A percentile compares a stretch with the other conserved stretches of the same genome.
Evolutionary conservation across 495 filamentous ascomycete genomes (phyloP).

Genomic region (Hypoxylon fuscum): DNA sequence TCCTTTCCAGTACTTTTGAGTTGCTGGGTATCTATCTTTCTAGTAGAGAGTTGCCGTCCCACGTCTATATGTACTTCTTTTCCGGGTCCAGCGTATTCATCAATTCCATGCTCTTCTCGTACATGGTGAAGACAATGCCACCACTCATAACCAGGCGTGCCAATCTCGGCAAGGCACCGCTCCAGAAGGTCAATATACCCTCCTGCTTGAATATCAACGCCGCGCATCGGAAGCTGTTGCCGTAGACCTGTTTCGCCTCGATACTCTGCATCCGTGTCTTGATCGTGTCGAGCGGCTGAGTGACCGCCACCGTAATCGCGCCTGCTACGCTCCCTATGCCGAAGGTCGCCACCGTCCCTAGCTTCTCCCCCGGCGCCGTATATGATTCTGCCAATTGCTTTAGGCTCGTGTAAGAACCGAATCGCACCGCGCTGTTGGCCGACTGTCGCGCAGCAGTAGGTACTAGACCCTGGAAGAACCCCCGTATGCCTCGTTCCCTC

Average conservation of each 20-base stretch:
- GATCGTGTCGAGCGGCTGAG: constrained; percentile 93
- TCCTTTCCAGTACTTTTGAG: not conserved
- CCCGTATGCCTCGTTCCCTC: constrained; percentile 84
- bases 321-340: constrained; percentile 90
- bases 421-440: constrained; percentile 90
- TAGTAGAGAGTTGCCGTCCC: constrained; percentile 7
- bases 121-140: constrained; percentile 99
- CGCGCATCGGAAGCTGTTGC: constrained; percentile 88
- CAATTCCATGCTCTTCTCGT: constrained; percentile 95
- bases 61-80: constrained; percentile 75
- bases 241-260: constrained; percentile 83
- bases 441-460: constrained; percentile 95
- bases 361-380: constrained; percentile 92
- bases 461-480: constrained; percentile 96
- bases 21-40: constrained; percentile 29
- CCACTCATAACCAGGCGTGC: constrained; percentile 87
- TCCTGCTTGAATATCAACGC: constrained; percentile 86
- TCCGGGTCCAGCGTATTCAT: constrained; percentile 86
- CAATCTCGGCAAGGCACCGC: constrained; percentile 85
- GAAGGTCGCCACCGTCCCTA: constrained; percentile 89
- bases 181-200: constrained; percentile 91
- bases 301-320: constrained; percentile 89
- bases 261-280: constrained; percentile 99
- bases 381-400: constrained; percentile 93
- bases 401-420: constrained; percentile 87